Evolutionary conservation across 768 basidiomycete species (phyloP).

Genomic region (Pulveroboletus sp.): DNA sequence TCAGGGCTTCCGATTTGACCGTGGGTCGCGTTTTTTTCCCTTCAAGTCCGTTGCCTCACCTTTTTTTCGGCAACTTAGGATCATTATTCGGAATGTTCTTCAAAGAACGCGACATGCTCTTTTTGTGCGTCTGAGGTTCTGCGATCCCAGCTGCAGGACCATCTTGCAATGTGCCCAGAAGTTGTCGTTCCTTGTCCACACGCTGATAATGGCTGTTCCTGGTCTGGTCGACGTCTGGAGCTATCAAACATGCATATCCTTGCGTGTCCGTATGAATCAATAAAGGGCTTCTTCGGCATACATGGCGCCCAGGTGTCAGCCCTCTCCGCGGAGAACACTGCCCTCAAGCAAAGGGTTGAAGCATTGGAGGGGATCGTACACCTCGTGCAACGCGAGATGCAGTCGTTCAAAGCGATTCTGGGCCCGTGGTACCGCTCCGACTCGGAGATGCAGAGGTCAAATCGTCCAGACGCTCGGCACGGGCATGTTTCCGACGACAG

Average conservation of each 20-base stretch:
- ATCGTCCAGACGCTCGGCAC: conserved; percentile 10
- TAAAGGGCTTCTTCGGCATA: conserved; percentile 57
- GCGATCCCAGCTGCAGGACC: conserved; percentile 34
- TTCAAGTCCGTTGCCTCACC: conserved; percentile 3
- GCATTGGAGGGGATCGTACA: conserved; percentile 56
- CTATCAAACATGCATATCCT: conserved; percentile 36
- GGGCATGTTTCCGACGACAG: conserved; percentile 10
- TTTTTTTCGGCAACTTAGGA: conserved; percentile 25
- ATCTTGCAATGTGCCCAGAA: conserved; percentile 39
- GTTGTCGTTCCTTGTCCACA: conserved; percentile 44
- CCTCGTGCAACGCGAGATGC: conserved; percentile 54
- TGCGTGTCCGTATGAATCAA: conserved; percentile 55
- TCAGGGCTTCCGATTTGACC: conserved; percentile 36
- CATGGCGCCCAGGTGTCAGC: conserved; percentile 38
- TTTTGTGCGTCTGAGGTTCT: conserved; percentile 39
- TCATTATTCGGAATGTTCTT: conserved; percentile 40
- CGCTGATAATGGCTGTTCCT: conserved; percentile 49
- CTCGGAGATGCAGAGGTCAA: conserved; percentile 30
- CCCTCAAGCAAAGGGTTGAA: conserved; percentile 57
- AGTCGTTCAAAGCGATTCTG: conserved; percentile 50
- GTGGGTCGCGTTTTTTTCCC: conserved; percentile 27
- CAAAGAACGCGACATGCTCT: conserved; percentile 36
- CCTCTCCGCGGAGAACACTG: conserved; percentile 61
- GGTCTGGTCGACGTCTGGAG: conserved; percentile 44
- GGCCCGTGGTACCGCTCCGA: conserved; percentile 61